Evolutionary conservation across 805 yeast genomes (phyloP).

Genomic region (Candida bentonensis): DNA sequence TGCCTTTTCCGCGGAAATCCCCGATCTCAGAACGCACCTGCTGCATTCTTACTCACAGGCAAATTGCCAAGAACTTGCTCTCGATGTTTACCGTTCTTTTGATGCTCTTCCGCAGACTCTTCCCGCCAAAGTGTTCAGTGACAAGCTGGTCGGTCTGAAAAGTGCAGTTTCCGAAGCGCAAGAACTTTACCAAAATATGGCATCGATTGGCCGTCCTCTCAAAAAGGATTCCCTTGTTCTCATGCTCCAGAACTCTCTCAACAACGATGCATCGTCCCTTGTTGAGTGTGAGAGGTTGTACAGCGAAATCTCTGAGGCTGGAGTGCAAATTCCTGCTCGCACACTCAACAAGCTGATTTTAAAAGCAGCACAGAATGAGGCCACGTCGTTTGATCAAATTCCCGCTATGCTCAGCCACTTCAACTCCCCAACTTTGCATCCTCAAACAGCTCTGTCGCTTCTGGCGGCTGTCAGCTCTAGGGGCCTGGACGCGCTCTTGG

Average conservation of each 20-base stretch:
- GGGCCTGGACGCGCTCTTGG: not conserved
- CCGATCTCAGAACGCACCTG: not conserved
- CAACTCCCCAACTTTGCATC: not conserved
- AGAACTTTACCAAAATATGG: not conserved
- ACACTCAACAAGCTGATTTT: not conserved
- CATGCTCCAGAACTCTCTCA: not conserved
- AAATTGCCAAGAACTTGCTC: not conserved
- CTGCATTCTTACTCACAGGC: not conserved
- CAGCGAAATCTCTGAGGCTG: not conserved
- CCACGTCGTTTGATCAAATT: not conserved
- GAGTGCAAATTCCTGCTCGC: not conserved
- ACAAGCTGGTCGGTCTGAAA: not conserved
- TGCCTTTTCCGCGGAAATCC: no score
- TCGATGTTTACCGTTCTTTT: not conserved
- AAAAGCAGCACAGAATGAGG: not conserved
- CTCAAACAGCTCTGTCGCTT: not conserved
- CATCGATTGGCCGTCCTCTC: not conserved
- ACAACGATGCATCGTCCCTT: no score
- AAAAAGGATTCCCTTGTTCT: not conserved
- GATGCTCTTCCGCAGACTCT: not conserved
- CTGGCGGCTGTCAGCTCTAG: not conserved
- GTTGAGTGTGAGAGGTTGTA: not conserved
- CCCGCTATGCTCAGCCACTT: not conserved
- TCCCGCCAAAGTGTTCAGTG: not conserved
- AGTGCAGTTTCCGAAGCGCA: not conserved